Base-by-base conservation (phyloP, 495 filamentous ascomycete species). In the Xylaria bambusicola region DNA sequence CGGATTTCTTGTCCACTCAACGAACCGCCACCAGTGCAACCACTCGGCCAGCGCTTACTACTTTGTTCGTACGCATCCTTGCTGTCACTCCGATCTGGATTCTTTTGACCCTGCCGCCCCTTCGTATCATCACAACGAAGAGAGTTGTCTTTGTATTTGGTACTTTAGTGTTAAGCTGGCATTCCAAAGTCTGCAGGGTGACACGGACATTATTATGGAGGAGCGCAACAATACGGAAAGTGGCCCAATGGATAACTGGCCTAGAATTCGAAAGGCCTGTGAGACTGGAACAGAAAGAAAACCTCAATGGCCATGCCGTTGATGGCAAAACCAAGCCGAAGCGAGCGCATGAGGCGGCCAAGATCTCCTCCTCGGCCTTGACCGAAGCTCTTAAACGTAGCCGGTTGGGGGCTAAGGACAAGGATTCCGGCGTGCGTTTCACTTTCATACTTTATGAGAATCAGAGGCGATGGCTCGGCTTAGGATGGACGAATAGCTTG, bases 401-500 rank as follows among this genome's bases (percentile, higher is more conserved):
- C 61, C 58, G 60, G 17, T 62, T 72, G 12, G 72, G 72, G 3
- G 68, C 65, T 13, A 72, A 86, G 33, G 83, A 86, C 20, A 72
- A 86, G 35, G 83, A 86, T 18, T 79, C 88, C 0, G 92, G 92
- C 9, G 89, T 99, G 4, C 87, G 89, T 9, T 98, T 99, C 70
- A 98, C 94, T 0, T 99, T 99, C 62, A 88, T 93, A 49, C 81
- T 98, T 2, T 98, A 90, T 66, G 94, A 99, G 69, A 99, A 99
- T 62, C 93, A 99, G 72, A 86, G 94, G 23, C 85, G 94, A 38
- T 99, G 94, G 94, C 72, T 98, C 12, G 95, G 92, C 2, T 79
- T 98, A 18, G 94, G 94, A 3, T 99, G 94, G 94, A 98, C 95
- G 0, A 87, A 86, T 12, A 94, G 87, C 6, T 74, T 98, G 33